Conservation (phyloP, 2,329 filamentous ascomycete genomes). For the Phaeosphaeriaceae sp. region DNA sequence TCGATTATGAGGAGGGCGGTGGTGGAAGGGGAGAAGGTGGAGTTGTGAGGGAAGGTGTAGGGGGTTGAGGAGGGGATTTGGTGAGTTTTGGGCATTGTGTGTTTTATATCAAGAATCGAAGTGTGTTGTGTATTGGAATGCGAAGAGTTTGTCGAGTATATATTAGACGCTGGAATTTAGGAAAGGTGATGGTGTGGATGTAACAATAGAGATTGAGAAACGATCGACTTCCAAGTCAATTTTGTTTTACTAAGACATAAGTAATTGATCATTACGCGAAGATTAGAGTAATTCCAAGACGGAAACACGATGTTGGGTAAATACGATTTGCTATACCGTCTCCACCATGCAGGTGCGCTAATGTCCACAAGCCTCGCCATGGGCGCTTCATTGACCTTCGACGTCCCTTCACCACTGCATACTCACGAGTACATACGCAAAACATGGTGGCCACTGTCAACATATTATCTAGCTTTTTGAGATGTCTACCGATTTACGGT, state of each 20-base stretch:
- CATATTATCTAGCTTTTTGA: too few species aligned
- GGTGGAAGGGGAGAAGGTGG: slow-evolving; percentile 47
- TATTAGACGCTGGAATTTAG: too few species aligned
- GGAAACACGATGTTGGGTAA: background rate
- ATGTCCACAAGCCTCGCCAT: background rate
- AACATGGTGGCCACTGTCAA: too few species aligned
- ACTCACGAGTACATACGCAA: background rate
- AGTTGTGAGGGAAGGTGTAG: slow-evolving; percentile 53
- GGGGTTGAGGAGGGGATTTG: slow-evolving; percentile 40
- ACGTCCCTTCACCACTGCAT: background rate
- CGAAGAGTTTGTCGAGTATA: too few species aligned
- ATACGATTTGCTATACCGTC: background rate
- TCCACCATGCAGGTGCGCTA: background rate
- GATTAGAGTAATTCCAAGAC: background rate
- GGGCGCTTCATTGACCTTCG: background rate
- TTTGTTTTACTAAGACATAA: background rate
- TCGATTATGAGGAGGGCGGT: slow-evolving; percentile 64
- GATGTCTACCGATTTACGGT: too few species aligned
- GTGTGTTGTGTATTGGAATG: too few species aligned
- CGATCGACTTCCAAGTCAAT: background rate
- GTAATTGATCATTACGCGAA: background rate
- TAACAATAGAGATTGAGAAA: background rate
- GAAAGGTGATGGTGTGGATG: background rate
- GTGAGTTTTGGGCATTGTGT: slow-evolving; percentile 2
- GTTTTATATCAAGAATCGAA: background rate